Evolutionary conservation across 2,329 filamentous ascomycete genomes (phyloP).

Genomic region (Cryphonectria radicalis): DNA sequence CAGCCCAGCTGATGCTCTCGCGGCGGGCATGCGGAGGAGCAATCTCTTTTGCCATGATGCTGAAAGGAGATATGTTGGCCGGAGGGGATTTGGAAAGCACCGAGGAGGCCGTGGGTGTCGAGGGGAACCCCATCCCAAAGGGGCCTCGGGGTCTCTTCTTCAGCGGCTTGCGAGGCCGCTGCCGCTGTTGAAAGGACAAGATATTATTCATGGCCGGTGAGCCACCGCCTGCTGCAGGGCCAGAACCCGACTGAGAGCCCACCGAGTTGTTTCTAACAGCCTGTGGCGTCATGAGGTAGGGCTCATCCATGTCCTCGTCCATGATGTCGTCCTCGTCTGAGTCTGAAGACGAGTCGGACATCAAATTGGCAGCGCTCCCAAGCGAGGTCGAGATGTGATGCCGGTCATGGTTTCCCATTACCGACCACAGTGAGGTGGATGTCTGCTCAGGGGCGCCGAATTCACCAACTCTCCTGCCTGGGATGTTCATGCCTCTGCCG

Average conservation of each 20-base stretch:
- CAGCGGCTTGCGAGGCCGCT: slow-evolving; percentile 72
- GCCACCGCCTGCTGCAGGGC: slow-evolving; percentile 54
- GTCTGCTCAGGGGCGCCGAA: slow-evolving; percentile 63
- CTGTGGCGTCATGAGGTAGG: slow-evolving; percentile 83
- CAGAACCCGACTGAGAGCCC: slow-evolving; percentile 20
- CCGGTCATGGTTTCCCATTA: slow-evolving; percentile 70
- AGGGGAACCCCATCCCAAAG: slow-evolving; percentile 56
- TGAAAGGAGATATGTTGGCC: slow-evolving; percentile 36
- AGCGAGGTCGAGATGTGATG: slow-evolving; percentile 76
- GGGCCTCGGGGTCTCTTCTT: slow-evolving; percentile 54
- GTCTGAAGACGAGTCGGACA: slow-evolving; percentile 76
- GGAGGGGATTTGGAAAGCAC: slow-evolving; percentile 76
- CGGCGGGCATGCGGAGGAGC: slow-evolving; percentile 62
- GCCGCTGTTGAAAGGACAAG: slow-evolving; percentile 79
- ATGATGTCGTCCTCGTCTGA: slow-evolving; percentile 74
- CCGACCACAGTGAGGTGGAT: slow-evolving; percentile 72
- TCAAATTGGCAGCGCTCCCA: slow-evolving; percentile 72
- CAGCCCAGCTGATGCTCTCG: slow-evolving; percentile 89
- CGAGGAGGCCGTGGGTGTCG: slow-evolving; percentile 40
- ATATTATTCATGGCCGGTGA: slow-evolving; percentile 77
- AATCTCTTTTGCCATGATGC: slow-evolving; percentile 42
- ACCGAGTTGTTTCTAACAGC: slow-evolving; percentile 59
- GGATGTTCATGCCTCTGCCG: slow-evolving; percentile 67
- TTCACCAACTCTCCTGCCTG: slow-evolving; percentile 53
- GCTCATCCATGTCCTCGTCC: slow-evolving; percentile 76